Base-by-base conservation (phyloP, 1,139 yeast genomes). In the Debaryomyces psychrophilus region DNA sequence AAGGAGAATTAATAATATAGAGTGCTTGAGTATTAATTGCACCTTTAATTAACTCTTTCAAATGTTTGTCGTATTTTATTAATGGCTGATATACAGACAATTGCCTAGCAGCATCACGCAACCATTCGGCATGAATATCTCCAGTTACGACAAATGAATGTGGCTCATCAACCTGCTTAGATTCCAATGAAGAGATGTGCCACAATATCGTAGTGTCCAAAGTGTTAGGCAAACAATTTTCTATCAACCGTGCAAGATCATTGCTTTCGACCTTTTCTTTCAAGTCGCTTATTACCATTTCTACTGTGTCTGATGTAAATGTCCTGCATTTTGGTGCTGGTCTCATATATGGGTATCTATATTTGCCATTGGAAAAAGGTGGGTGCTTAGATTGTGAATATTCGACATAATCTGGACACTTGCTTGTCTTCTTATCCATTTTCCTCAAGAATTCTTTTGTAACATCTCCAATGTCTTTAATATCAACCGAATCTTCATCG, bases 111-210 rank as follows among this genome's bases (percentile, higher is more conserved):
- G 96, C 84, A 64, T 90, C 97, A 41, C 97, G 68, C 33, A 90
- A 69, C 85, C 97, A 90, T 64, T 89, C 96, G 1, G 97, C 97
- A 62, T 89, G 90, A 37, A 85, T 85, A 57, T 89, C 96, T 3
- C 97, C 97, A 0, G 97, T 90, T 28, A 90, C 95, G 1, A 90
- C 79, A 65, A 90, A 90, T 0, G 76, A 55, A 44, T 59, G 72
- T 1, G 68, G 71, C 12, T 17, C 47, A 41, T 37, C 50, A 44
- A 22, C 53, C 54, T 9, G 54, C 33, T 23, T 62, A 58, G 29
- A 56, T 9, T 48, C 47, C 28, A 29, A 20, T 12, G 50, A 31
- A 6, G 50, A 57, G 11, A 63, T 59, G 61, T 86, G 90, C 90
- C 92, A 90, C 47, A 87, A 71, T 41, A 90, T 81, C 0, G 97